Evolutionary conservation across 2,329 filamentous ascomycete genomes (phyloP), one percentile per base, ranked within the genome.

Genomic region (Stagonosporopsis chrysanthemi): DNA sequence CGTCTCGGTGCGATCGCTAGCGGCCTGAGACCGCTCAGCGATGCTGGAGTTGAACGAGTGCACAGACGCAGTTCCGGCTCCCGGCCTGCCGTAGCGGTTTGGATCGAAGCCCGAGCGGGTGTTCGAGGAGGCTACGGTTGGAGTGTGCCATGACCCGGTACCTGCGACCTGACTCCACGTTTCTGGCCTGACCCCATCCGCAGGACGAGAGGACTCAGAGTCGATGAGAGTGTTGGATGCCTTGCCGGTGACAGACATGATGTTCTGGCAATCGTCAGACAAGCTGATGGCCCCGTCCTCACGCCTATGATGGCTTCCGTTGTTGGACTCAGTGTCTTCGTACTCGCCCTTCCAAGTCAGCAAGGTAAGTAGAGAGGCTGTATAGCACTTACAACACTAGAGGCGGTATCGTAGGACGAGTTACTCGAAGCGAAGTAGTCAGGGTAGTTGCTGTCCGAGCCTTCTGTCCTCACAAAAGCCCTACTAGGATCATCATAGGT

Each of bases 401-500:
- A 73, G 23, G 56, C 43, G 6, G 59, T 60, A 14, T 57, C 62
- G 31, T 42, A 52, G 0, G 46, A 41, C 1, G 54, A 57, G 24
- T 19, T 43, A 19, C 36, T 35, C 0, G 54, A 44, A 3, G 14
- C 33, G n/a, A 53, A 75, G 47, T 73, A 71, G 2, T 73, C 65
- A 0, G 66, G 66, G 17, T 43, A 51, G 7, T 50, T 55, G 12
- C 59, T 64, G 4, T 52, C 47, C 5, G 58, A 61, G 29, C 50
- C 36, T 17, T 68, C 66, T 4, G 52, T 40, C 11, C 58, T 62
- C n/a, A 64, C n/a, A 51, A 71, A 73, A 3, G 67, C 58, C 8
- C 60, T 64, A 1, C 44, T 44, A 1, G 50, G 62, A 17, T 69
- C 60, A 2, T 78, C 76, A 41, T 76, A 77, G 3, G 56, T 55